Evolutionary conservation across 2,329 filamentous ascomycete genomes (phyloP), one percentile per base, ranked within the genome.

Genomic region (Botrytis tulipae): DNA sequence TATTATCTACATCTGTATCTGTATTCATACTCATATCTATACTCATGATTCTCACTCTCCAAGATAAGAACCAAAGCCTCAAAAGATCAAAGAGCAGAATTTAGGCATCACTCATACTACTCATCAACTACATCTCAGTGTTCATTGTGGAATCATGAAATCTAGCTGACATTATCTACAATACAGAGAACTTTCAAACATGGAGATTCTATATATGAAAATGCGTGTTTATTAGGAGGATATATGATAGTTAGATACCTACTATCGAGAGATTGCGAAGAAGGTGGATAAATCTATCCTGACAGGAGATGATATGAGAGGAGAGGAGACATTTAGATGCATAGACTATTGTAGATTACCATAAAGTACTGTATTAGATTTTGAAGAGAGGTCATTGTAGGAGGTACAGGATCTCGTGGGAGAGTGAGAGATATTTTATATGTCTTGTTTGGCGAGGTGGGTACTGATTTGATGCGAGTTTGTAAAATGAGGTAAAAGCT

Each of bases 161-260:
- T 48, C 46, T 9, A 48, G 9, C 22, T 48, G 20, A 48, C 0
- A 48, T 48, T 22, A 48, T 22, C 9, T 46, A 25, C 3, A 12
- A 9, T 4, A 48, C 1, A 25, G 20, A 25, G 4, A 48, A 25
- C 20, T 25, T 25, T 48, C 3, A 25, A 25, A 10, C 3, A 12
- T 25, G 0, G 20, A 25, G 9, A 48, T 48, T 25, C 8, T 10
- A 0, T 12, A 25, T 10, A 0, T 48, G 12, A 2, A 4, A 12
- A 51, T 51, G 10, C 12, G 1, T 14, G 2, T n/a, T n/a, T 25
- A n/a, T n/a, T 51, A 25, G 22, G 22, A 12, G 6, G 10, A 0
- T 51, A 51, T 14, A 1, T 14, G 4, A n/a, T 12, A 51, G 10
- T 1, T 51, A 51, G 48, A 51, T 51, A 51, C 5, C 0, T 51